Evolutionary conservation across 2,329 filamentous ascomycete genomes (phyloP).

Genomic region (Pseudogymnoascus sp.): DNA sequence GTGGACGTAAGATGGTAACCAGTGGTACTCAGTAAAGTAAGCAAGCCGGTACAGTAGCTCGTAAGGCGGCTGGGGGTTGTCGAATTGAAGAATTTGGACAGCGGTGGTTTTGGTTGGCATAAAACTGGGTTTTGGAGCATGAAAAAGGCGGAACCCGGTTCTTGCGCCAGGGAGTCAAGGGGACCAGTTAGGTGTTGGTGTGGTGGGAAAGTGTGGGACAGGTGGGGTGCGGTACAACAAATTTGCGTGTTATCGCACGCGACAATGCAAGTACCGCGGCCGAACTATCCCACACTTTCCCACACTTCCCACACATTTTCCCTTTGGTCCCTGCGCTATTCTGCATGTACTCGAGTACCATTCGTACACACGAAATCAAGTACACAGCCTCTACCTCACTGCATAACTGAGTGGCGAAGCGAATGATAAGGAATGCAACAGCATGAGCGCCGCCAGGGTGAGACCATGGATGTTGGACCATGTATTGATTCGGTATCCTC

Average conservation of each 20-base stretch:
- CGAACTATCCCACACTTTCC: not conserved
- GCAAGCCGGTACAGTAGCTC: not conserved
- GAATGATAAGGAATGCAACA: not conserved
- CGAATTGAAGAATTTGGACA: not conserved
- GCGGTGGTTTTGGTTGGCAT: not conserved
- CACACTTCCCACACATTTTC: not conserved
- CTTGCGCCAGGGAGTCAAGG: not conserved
- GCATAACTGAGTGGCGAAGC: not conserved
- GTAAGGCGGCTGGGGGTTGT: not conserved
- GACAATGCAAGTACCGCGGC: not conserved
- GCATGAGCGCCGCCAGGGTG: not conserved
- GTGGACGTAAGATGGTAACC: not conserved
- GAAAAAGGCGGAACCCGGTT: not conserved
- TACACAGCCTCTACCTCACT: not conserved
- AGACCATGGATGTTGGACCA: not conserved
- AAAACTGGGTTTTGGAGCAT: not conserved
- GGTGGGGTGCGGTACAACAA: not conserved
- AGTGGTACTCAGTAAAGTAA: not conserved
- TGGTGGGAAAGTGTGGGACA: not conserved
- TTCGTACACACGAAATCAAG: too few species aligned
- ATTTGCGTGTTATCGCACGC: not conserved
- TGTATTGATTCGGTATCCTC: not conserved
- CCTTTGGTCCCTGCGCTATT: slow-evolving; percentile 1
- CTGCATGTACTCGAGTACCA: not conserved
- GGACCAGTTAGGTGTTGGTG: not conserved